These are phyloP conservation scores for Lagenidium sp. DNA, from an alignment of 352 stramenopile genomes.

Conservation along the genomic window DNA sequence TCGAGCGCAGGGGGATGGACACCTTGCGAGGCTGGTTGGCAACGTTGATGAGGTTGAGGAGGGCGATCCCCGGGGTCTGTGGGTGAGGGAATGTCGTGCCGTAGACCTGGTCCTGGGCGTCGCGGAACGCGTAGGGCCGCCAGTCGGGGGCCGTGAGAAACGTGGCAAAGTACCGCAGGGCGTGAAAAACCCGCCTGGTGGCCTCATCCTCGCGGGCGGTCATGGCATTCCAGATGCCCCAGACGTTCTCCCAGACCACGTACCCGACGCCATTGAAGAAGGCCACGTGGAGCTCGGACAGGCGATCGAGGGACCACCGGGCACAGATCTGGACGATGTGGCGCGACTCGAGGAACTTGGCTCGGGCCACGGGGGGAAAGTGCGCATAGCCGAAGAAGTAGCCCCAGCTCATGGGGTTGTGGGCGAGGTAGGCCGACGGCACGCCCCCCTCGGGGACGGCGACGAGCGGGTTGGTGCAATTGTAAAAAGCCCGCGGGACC, in stretches of 20 bases:
- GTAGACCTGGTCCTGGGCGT: constrained; percentile 22
- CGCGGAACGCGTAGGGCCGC: constrained; percentile 33
- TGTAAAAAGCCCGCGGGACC: constrained; percentile 72
- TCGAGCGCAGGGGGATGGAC: constrained; percentile 25
- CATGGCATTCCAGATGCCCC: constrained; percentile 82
- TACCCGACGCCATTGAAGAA: constrained; percentile 86
- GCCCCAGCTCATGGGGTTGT: constrained; percentile 78
- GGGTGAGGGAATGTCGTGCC: constrained; percentile 20
- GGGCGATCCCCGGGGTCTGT: constrained; percentile 11
- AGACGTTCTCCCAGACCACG: constrained; percentile 86
- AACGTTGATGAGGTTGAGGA: constrained; percentile 63
- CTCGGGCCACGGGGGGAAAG: constrained; percentile 57
- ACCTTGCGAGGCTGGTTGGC: constrained; percentile 17
- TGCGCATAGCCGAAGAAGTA: constrained; percentile 61
- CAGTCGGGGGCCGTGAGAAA: constrained; percentile 34
- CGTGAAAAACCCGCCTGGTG: constrained; percentile 46
- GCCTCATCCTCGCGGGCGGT: constrained; percentile 60
- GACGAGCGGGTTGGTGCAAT: constrained; percentile 48
- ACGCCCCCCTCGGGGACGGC: constrained; percentile 60
- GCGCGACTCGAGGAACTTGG: constrained; percentile 73
- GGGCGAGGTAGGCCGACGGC: constrained; percentile 40
- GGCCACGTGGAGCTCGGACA: constrained; percentile 46
- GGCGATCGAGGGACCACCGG: constrained; percentile 70
- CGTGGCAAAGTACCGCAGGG: constrained; percentile 47
- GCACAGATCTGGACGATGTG: constrained; percentile 82